Percentiles rank a stretch among this genome's conserved stretches.
Conservation (phyloP, 2,329 filamentous ascomycete genomes). For the Cercospora sp. region DNA sequence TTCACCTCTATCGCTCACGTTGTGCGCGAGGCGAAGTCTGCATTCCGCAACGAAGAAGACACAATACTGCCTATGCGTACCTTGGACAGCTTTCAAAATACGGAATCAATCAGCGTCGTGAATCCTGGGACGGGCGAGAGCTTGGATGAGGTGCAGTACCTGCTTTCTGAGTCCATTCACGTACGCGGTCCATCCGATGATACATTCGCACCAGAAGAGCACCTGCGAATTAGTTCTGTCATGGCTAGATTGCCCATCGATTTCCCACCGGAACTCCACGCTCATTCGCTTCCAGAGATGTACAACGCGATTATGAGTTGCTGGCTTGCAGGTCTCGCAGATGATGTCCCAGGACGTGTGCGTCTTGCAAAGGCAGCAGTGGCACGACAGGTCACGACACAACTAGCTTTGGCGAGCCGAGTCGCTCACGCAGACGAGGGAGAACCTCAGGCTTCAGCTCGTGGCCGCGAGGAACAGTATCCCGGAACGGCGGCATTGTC, state of each 20-base stretch:
- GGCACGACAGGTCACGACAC: conserved; percentile 36
- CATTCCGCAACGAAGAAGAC: conserved; percentile 29
- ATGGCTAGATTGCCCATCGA: neutral
- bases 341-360: conserved; percentile 29
- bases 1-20: neutral
- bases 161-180: neutral
- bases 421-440: conserved; percentile 19
- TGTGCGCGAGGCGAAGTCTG: conserved; percentile 31
- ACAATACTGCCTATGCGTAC: conserved; percentile 16
- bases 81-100: conserved; percentile 7
- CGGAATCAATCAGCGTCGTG: neutral
- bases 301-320: conserved; percentile 31
- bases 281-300: conserved; percentile 7
- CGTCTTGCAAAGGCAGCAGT: conserved; percentile 37
- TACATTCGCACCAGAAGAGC: neutral
- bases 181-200: neutral
- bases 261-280: conserved; percentile 1
- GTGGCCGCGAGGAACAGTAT: neutral
- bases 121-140: neutral
- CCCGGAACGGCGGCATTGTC: conserved; percentile 1
- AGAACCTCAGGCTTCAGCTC: neutral
- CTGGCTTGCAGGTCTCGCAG: conserved; percentile 32
- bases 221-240: neutral
- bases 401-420: conserved; percentile 41
- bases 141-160: neutral